Evolutionary conservation across 805 yeast genomes (phyloP).

Genomic region (Candida easanensis): DNA sequence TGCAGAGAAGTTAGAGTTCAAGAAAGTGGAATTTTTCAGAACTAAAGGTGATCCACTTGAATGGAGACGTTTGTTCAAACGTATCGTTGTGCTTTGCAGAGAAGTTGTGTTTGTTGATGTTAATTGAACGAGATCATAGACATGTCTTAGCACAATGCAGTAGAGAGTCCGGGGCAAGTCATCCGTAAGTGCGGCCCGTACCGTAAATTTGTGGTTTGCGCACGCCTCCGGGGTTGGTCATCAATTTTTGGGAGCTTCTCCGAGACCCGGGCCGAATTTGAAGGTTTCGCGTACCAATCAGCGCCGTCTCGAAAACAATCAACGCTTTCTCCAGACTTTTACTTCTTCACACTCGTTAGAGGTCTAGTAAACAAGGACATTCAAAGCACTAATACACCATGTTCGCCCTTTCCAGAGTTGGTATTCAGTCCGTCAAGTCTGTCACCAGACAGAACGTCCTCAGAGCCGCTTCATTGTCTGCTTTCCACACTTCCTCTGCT

Average conservation of each 20-base stretch:
- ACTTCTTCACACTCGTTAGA: neutral
- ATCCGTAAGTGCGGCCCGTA: neutral
- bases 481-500: slow-evolving; percentile 28
- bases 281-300: slow-evolving; percentile 11
- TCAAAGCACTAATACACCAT: neutral
- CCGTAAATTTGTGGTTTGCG: slow-evolving; percentile 1
- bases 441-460: slow-evolving; percentile 8
- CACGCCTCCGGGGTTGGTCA: slow-evolving; percentile 8
- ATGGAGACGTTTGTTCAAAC: slow-evolving; percentile 67
- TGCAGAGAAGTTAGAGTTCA: slow-evolving; percentile 36
- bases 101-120: slow-evolving; percentile 47
- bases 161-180: too few species aligned
- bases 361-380: neutral
- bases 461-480: slow-evolving; percentile 6
- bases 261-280: slow-evolving; percentile 15
- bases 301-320: slow-evolving; percentile 15
- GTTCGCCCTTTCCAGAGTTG: slow-evolving; percentile 13
- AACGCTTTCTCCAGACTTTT: slow-evolving; percentile 9
- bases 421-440: slow-evolving; percentile 10
- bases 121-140: neutral
- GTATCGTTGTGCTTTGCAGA: slow-evolving; percentile 53
- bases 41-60: slow-evolving; percentile 67
- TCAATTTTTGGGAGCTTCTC: slow-evolving; percentile 4
- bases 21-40: slow-evolving; percentile 53
- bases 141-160: too few species aligned